Base-by-base conservation (phyloP, 306 rosid species). In the Corylus heterophylla region DNA sequence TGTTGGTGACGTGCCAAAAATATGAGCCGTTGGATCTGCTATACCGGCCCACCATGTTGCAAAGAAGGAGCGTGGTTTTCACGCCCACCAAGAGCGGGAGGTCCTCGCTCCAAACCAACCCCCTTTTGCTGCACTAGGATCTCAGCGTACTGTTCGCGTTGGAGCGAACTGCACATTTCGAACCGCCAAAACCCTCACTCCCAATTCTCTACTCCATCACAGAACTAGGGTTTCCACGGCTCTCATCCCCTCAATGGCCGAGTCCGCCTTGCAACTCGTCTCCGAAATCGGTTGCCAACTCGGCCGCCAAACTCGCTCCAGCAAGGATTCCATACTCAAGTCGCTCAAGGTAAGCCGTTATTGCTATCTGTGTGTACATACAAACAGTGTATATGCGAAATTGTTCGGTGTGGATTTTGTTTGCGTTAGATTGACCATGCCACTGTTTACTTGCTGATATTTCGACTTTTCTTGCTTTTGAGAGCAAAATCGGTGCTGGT, bases 271-370 rank as follows among this genome's bases (percentile, higher is more conserved):
- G 85, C 87, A 83, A 73, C 88, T 81, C 78, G 59, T 93, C 63
- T 86, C 83, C 78, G 86, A 90, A 54, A 83, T 90, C 83, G 97
- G 93, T 55, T 78, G 86, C 58, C 81, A 29, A 74, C 91, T 95
- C 77, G 78, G 76, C 71, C 83, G 75, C 18, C 90, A 80, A 74
- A 82, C 84, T 78, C 97, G 93, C 71, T 87, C 92, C 2, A 80
- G 74, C 79, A 95, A 95, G 81, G 99, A 91, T 76, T 83, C 64
- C 89, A 72, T 93, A 22, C 84, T 91, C 82, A 93, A 95, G 89
- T 88, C 89, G 13, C 94, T 93, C 44, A 83, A 82, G 29, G 98
- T 93, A 88, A 79, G 84, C 54, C 0, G 1, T 54, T 71, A 22
- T 56, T 35, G 6, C n/a, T 58, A 10, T 3, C 8, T 31, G 31